Evolutionary conservation across 2,329 filamentous ascomycete genomes (phyloP).

Genomic region (Herpotrichia juniperi): DNA sequence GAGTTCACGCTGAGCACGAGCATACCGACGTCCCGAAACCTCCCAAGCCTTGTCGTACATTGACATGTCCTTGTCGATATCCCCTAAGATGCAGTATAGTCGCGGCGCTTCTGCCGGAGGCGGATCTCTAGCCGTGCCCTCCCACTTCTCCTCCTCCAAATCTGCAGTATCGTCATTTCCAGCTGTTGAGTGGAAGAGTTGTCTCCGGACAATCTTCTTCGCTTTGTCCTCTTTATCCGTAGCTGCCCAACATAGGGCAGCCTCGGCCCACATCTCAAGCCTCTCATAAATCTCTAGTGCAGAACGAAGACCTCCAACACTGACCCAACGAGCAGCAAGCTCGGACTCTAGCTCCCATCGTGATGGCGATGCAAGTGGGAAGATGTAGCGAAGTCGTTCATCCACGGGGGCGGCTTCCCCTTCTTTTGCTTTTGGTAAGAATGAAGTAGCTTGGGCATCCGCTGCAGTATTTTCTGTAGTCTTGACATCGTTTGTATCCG

Average conservation of each 20-base stretch:
- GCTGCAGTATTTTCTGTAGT: conserved; percentile 27
- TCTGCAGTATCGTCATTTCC: conserved; percentile 46
- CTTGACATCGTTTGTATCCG: conserved; percentile 67
- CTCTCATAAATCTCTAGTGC: conserved; percentile 96
- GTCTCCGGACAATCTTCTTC: conserved; percentile 73
- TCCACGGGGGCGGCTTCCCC: conserved; percentile 78
- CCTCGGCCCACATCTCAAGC: conserved; percentile 91
- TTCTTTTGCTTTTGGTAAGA: conserved; percentile 77
- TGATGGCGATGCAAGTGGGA: conserved; percentile 81
- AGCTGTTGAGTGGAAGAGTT: conserved; percentile 73
- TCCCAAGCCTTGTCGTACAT: conserved; percentile 90
- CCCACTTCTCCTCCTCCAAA: conserved; percentile 58
- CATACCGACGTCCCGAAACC: conserved; percentile 79
- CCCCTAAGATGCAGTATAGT: conserved; percentile 90
- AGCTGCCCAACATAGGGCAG: conserved; percentile 83
- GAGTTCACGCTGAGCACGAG: conserved; percentile 85
- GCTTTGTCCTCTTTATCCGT: conserved; percentile 86
- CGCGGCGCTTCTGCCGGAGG: conserved; percentile 83
- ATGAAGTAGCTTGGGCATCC: conserved; percentile 67
- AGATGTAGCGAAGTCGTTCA: conserved; percentile 81
- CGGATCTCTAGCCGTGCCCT: conserved; percentile 73
- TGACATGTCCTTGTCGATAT: conserved; percentile 75
- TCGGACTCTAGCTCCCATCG: conserved; percentile 95
- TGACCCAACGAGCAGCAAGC: conserved; percentile 89
- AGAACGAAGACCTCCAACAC: conserved; percentile 83